These are phyloP conservation scores for Suhomyces sp. DNA, from an alignment of 805 yeast genomes.

Conservation along the genomic window DNA sequence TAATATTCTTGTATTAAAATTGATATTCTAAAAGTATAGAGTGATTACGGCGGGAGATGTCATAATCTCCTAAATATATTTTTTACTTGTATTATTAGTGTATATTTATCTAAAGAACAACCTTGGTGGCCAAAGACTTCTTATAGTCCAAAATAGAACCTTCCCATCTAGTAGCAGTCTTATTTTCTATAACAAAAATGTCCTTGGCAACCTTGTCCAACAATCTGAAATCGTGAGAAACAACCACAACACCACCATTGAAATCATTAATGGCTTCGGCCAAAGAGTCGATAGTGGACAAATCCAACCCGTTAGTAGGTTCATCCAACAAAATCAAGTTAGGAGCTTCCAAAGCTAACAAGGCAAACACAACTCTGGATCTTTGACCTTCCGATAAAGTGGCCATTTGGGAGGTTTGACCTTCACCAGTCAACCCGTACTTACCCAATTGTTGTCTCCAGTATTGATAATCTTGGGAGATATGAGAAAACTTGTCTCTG, in stretches of 20 bases:
- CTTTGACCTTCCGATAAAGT: conserved; percentile 98
- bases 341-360: conserved; percentile 92
- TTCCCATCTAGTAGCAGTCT: conserved; percentile 96
- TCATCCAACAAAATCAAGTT: conserved; percentile 94
- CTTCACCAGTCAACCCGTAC: conserved; percentile 98
- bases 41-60: too few species aligned
- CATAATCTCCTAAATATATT: too few species aligned
- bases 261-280: conserved; percentile 94
- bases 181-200: conserved; percentile 92
- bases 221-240: conserved; percentile 97
- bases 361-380: conserved; percentile 96
- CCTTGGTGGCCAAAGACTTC: conserved; percentile 88
- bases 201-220: conserved; percentile 97
- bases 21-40: too few species aligned
- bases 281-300: conserved; percentile 95
- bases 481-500: conserved; percentile 83
- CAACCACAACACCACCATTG: conserved; percentile 98
- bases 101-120: conserved; percentile 50
- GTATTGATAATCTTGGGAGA: conserved; percentile 98
- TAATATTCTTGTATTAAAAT: too few species aligned
- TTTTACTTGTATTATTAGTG: neutral
- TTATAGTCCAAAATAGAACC: conserved; percentile 88
- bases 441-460: conserved; percentile 98
- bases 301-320: conserved; percentile 99
- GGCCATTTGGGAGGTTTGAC: conserved; percentile 98